A percentile compares a stretch with the other conserved stretches of the same genome.
Evolutionary conservation across 139 green algal species (phyloP).

Genomic region (Chlorella sp.): DNA sequence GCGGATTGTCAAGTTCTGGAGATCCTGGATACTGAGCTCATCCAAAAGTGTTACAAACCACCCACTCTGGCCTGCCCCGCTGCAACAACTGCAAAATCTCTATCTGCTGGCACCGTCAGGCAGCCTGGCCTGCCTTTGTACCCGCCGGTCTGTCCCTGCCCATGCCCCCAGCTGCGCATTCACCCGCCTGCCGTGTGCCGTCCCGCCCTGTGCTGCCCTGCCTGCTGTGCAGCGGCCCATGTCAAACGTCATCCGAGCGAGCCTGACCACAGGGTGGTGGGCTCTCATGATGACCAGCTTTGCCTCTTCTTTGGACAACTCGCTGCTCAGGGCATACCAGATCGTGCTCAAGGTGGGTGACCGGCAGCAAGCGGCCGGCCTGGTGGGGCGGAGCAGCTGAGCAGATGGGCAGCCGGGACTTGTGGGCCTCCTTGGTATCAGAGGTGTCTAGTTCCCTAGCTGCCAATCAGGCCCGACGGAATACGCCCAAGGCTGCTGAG

Average conservation of each 20-base stretch:
- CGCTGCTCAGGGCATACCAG: slow-evolving; percentile 13
- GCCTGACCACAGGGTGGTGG: slow-evolving; percentile 25
- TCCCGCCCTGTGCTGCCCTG: background rate
- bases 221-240: slow-evolving; percentile 29
- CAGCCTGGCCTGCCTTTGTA: background rate
- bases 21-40: no score
- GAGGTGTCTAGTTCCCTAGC: no score
- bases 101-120: background rate
- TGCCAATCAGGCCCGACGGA: no score
- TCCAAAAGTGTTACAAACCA: no score
- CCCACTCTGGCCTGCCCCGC: no score
- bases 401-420: no score
- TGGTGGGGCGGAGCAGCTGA: background rate
- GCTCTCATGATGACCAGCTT: slow-evolving; percentile 38
- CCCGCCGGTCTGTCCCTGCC: background rate
- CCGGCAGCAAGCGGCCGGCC: background rate
- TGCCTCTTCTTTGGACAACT: background rate
- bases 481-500: no score
- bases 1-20: no score
- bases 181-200: background rate
- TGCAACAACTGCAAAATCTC: background rate
- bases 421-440: no score
- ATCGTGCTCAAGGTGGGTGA: slow-evolving; percentile 24
- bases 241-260: slow-evolving; percentile 47
- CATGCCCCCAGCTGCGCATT: background rate